Percentiles rank a stretch among this genome's conserved stretches.
Conservation (phyloP, 176 grass and related monocot species). For the Poa pratensis region DNA sequence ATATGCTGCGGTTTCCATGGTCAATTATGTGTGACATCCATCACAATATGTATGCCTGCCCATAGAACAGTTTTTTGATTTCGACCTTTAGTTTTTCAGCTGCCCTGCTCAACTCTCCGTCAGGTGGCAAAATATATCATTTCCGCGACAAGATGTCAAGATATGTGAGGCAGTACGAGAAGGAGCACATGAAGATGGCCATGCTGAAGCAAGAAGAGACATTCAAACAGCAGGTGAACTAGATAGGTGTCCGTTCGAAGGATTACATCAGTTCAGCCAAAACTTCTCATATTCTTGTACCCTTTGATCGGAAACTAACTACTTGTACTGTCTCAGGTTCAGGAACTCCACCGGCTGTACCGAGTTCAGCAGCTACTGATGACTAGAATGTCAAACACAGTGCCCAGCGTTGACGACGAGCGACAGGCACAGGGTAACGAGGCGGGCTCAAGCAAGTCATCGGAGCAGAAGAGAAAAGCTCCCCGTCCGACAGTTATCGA, state of each 20-base stretch:
- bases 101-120: neutral
- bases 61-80: neutral
- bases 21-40: neutral
- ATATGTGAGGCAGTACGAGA: conserved; percentile 51
- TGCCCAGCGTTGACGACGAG: conserved; percentile 11
- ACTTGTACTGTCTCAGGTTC: conserved; percentile 33
- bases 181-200: conserved; percentile 64
- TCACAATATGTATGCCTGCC: neutral
- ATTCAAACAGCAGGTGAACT: conserved; percentile 54
- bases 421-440: conserved; percentile 20
- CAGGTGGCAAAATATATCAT: neutral
- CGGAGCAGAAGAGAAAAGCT: neutral
- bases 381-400: conserved; percentile 20
- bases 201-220: conserved; percentile 62
- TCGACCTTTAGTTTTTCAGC: neutral
- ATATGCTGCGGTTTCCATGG: neutral
- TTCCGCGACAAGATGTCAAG: conserved; percentile 35
- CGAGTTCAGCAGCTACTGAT: conserved; percentile 51
- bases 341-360: conserved; percentile 65
- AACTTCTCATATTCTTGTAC: neutral
- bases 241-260: neutral
- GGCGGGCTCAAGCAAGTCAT: conserved; percentile 42
- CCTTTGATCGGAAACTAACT: neutral
- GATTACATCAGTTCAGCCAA: neutral
- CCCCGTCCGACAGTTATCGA: neutral